A percentile compares a stretch with the other conserved stretches of the same genome.
These are phyloP conservation scores for Vaccinium corymbosum DNA, from an alignment of 148 eudicot genomes.

Conservation along the genomic window DNA sequence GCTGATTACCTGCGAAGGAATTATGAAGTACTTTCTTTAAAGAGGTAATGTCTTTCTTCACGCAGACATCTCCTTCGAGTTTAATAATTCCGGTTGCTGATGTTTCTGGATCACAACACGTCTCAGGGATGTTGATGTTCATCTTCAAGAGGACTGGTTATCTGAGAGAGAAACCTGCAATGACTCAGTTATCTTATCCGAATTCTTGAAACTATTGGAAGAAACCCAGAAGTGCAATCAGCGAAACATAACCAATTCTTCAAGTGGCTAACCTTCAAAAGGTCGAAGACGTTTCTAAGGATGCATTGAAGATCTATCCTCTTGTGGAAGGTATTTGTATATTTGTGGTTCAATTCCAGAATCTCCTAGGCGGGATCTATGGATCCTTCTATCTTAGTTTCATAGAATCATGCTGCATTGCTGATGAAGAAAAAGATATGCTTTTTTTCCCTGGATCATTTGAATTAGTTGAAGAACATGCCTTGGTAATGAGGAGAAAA, in stretches of 20 bases:
- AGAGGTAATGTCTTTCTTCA: conserved; percentile 45
- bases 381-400: not conserved
- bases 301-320: conserved; percentile 11
- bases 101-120: not conserved
- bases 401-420: not conserved
- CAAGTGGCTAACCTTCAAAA: conserved; percentile 15
- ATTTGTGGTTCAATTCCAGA: not conserved
- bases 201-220: conserved; percentile 32
- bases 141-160: conserved; percentile 76
- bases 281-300: not conserved
- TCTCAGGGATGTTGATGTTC: conserved; percentile 62
- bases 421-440: not conserved
- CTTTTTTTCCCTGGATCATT: not conserved
- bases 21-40: conserved; percentile 76
- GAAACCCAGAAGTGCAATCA: conserved; percentile 21
- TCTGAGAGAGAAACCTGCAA: conserved; percentile 53
- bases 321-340: not conserved
- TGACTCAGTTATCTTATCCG: conserved; percentile 43
- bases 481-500: not conserved
- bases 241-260: conserved; percentile 19
- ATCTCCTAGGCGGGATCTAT: not conserved
- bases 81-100: not conserved
- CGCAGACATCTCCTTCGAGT: not conserved
- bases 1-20: conserved; percentile 69
- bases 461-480: conserved; percentile 7